Evolutionary conservation across 2,329 filamentous ascomycete genomes (phyloP).

Genomic region (Ascochyta pisi): DNA sequence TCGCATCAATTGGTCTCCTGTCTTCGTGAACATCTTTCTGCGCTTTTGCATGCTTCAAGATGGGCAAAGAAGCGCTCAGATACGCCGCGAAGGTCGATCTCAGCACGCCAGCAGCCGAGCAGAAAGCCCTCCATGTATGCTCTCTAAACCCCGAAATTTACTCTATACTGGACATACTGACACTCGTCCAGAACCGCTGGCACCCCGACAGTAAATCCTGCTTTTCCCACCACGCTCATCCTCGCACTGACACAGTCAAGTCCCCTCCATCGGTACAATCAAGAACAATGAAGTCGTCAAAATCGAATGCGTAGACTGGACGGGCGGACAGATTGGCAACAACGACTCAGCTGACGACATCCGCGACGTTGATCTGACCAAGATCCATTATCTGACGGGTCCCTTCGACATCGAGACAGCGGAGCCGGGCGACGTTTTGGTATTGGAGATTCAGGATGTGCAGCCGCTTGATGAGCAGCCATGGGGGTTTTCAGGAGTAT

Average conservation of each 20-base stretch:
- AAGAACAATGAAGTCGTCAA: constrained; percentile 87
- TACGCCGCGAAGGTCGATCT: constrained; percentile 76
- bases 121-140: constrained; percentile 73
- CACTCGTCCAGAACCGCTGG: constrained; percentile 77
- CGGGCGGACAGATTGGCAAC: constrained; percentile 80
- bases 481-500: constrained; percentile 90
- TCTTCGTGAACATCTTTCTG: background rate
- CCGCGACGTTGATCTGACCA: constrained; percentile 81
- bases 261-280: constrained; percentile 75
- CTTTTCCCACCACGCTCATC: background rate
- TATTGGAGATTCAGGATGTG: constrained; percentile 92
- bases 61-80: constrained; percentile 66
- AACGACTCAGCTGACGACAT: constrained; percentile 90
- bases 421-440: constrained; percentile 81
- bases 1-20: background rate
- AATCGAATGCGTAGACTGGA: constrained; percentile 88
- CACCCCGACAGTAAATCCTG: constrained; percentile 77
- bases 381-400: constrained; percentile 85
- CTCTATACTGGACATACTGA: background rate
- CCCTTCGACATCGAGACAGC: constrained; percentile 87
- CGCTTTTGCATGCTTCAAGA: constrained; percentile 28
- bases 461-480: constrained; percentile 85
- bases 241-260: constrained; percentile 54
- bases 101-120: constrained; percentile 73
- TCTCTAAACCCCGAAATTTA: constrained; percentile 1